Conservation (phyloP, 139 green algal species). For the Closterium sp. region DNA sequence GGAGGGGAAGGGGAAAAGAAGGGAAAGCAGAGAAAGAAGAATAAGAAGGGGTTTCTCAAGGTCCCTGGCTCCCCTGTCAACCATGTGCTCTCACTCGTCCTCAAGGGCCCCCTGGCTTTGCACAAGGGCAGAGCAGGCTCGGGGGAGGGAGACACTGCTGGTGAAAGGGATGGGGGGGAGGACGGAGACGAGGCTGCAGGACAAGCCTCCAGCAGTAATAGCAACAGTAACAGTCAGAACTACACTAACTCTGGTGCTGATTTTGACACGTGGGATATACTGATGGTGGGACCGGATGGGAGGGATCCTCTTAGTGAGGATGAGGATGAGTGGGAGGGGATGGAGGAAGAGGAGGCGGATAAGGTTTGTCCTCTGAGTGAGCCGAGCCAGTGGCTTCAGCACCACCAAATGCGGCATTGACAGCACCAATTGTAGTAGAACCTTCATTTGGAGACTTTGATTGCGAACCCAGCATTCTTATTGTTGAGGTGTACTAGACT, state of each 20-base stretch:
- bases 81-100: too few species aligned
- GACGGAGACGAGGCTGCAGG: not conserved
- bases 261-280: not conserved
- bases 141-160: not conserved
- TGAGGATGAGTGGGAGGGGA: not conserved
- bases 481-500: too few species aligned
- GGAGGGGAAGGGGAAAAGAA: too few species aligned
- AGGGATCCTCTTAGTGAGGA: not conserved
- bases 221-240: not conserved
- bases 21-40: not conserved
- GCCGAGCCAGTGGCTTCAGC: not conserved
- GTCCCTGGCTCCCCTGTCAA: too few species aligned
- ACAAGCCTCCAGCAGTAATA: not conserved
- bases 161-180: not conserved
- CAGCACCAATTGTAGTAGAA: not conserved
- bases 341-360: not conserved
- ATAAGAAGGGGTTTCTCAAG: not conserved
- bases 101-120: not conserved
- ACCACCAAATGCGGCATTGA: not conserved
- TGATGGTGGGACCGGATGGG: not conserved
- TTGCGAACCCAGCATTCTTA: too few species aligned
- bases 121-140: not conserved
- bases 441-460: too few species aligned
- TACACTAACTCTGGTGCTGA: not conserved
- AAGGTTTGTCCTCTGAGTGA: not conserved